Base-by-base conservation (phyloP, 2,329 filamentous ascomycete species). In the Phaeosphaeriaceae sp. region DNA sequence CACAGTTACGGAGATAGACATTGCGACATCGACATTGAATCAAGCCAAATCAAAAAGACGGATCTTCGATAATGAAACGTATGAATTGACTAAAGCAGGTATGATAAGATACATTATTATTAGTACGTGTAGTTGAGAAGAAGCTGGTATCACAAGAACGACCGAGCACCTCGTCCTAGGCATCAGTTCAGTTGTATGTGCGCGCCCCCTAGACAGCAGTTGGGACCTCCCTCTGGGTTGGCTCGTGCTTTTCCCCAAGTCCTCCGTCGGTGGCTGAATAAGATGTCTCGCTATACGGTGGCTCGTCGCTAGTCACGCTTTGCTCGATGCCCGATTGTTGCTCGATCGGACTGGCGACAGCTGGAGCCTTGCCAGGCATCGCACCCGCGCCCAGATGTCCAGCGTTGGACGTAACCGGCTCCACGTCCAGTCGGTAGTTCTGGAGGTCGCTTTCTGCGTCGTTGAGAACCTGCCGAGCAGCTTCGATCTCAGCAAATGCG, bases 391-490 rank as follows among this genome's bases (percentile, higher is more conserved):
- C 83, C 40, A 87, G 71, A 25, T 78, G 78, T 10, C 79, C 81
- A 7, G 83, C 81, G 2, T 80, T 75, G 7, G 80, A 82, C 17
- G 78, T 72, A 53, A 89, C 82, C 2, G 86, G 84, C 63, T 87
- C 84, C 13, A 86, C 71, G 24, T 79, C 80, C 25, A 85, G 78
- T 54, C 82, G 78, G 92, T 94, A 98, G 42, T 87, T 85, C 54
- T 89, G 87, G 60, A 99, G 86, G 67, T 96, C 92, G 53, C 92
- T 89, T 78, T 99, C 95, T 44, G 93, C 93, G 62, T 97, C 93
- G 71, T 96, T 95, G 24, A 99, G 86, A 47, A 98, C 87, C 76
- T 96, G 91, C 53, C 92, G 88, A 1, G 92, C 92, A 63, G 90
- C 87, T 13, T 85, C 81, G 9, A 80, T 82, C 57, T 89, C 81